Conservation (phyloP, 2,329 filamentous ascomycete genomes). For the Aspergillus ruber region DNA sequence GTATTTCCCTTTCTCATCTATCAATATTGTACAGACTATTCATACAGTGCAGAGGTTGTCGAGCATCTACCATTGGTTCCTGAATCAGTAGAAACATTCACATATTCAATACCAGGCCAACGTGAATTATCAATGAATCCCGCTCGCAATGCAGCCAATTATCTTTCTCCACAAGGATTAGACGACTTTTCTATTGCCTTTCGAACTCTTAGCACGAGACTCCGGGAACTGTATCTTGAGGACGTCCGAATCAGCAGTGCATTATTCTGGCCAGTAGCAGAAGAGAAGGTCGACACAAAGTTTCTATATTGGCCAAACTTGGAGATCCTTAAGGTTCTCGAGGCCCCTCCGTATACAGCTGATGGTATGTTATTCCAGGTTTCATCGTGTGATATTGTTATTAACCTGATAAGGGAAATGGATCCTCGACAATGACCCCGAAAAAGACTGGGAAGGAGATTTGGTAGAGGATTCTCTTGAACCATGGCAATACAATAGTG, state of each 20-base stretch:
- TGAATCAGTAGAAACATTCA: constrained; percentile 1
- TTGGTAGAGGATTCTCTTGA: not conserved
- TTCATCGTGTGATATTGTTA: not conserved
- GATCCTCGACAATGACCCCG: not conserved
- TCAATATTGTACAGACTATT: not conserved
- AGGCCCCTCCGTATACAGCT: not conserved
- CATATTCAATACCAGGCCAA: not conserved
- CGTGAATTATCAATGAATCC: not conserved
- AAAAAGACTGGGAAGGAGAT: not conserved
- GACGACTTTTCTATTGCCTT: not conserved
- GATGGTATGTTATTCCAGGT: not conserved
- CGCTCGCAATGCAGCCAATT: not conserved
- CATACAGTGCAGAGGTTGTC: not conserved
- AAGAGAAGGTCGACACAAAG: not conserved
- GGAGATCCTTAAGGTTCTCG: not conserved
- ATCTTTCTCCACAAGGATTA: not conserved
- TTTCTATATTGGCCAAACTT: not conserved
- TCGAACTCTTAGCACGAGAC: not conserved
- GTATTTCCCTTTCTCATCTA: not conserved
- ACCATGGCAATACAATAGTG: not conserved
- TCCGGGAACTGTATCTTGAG: not conserved
- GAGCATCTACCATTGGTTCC: not conserved
- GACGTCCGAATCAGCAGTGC: not conserved
- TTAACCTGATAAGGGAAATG: not conserved
- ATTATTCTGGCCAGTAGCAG: not conserved